phyloP scores from a whole-genome alignment of 208 protist species.

The Jaenimonas drosophilae region DNA sequence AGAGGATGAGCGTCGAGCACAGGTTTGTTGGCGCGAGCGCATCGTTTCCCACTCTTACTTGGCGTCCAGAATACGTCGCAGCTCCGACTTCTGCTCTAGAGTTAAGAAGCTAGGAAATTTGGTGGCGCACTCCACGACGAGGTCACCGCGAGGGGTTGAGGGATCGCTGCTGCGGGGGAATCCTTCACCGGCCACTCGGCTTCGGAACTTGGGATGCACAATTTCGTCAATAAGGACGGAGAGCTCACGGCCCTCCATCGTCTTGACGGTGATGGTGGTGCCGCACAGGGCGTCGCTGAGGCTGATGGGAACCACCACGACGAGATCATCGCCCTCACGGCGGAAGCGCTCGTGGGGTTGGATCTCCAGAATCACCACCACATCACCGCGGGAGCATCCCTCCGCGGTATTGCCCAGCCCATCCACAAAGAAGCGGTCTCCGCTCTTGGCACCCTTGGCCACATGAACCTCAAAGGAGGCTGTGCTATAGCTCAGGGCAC shows the following conservation, averaged over 20 bases:
- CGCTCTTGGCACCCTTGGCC: conserved; percentile 53
- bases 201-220: conserved; percentile 73
- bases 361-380: conserved; percentile 51
- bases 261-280: conserved; percentile 66
- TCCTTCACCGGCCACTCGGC: conserved; percentile 59
- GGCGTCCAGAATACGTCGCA: conserved; percentile 60
- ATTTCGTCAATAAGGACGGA: conserved; percentile 80
- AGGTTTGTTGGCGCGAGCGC: not conserved
- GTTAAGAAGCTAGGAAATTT: conserved; percentile 79
- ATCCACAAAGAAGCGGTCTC: conserved; percentile 48
- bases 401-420: conserved; percentile 53
- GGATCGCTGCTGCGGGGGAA: conserved; percentile 25
- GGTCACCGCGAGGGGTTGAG: conserved; percentile 40
- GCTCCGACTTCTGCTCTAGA: conserved; percentile 80
- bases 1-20: no score
- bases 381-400: conserved; percentile 56
- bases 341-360: conserved; percentile 64
- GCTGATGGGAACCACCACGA: conserved; percentile 46
- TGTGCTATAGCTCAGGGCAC: conserved; percentile 13
- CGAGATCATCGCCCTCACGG: conserved; percentile 77
- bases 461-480: conserved; percentile 61
- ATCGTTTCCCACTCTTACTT: conserved; percentile 14
- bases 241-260: conserved; percentile 72
- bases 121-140: conserved; percentile 74
- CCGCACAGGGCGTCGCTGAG: conserved; percentile 80